phyloP scores from a whole-genome alignment of 1,284 basidiomycete genomes.

The Melampsora larici-populina region DNA sequence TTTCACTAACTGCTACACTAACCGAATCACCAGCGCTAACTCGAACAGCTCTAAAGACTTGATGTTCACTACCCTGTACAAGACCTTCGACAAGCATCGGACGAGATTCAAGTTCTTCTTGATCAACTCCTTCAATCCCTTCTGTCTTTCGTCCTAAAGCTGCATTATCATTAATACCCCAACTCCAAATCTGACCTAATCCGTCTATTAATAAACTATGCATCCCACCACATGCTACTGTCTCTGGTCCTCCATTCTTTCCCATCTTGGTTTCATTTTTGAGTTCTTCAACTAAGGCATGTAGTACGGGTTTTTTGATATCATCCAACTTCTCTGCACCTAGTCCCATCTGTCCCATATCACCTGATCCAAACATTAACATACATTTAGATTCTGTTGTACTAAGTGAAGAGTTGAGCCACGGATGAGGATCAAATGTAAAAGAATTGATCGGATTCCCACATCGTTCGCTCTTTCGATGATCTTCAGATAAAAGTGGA shows the following conservation, averaged over 20 bases:
- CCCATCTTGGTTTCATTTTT: not conserved
- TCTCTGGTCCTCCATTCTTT: not conserved
- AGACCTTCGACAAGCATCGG: constrained; percentile 72
- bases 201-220: constrained; percentile 81
- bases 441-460: constrained; percentile 32
- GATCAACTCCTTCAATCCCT: constrained; percentile 67
- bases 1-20: constrained; percentile 71
- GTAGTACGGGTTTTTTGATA: constrained; percentile 22
- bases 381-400: not conserved
- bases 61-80: constrained; percentile 59
- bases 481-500: not conserved
- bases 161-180: constrained; percentile 84
- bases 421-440: constrained; percentile 15
- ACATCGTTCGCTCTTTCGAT: constrained; percentile 13
- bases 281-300: constrained; percentile 25
- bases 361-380: constrained; percentile 34
- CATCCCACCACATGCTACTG: constrained; percentile 68
- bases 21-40: constrained; percentile 80
- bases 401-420: not conserved
- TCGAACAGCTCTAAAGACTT: constrained; percentile 72
- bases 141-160: constrained; percentile 78
- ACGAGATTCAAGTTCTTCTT: constrained; percentile 73
- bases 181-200: constrained; percentile 65
- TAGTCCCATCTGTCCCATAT: constrained; percentile 41
- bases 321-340: constrained; percentile 33